phyloP scores from a whole-genome alignment of 2,329 filamentous ascomycete genomes.

The Microdochium trichocladiopsis region DNA sequence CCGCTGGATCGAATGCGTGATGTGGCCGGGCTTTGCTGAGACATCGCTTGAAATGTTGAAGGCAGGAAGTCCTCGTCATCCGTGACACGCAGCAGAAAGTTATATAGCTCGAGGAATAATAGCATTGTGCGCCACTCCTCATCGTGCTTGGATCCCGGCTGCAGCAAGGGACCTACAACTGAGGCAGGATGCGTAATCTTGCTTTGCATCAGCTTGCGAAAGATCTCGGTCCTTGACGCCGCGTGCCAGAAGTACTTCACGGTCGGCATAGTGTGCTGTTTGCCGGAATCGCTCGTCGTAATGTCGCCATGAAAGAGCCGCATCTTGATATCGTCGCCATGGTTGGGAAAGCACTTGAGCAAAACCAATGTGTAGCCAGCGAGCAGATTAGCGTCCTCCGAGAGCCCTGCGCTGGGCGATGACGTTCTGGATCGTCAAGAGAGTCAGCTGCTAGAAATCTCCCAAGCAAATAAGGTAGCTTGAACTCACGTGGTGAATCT shows the following conservation, averaged over 20 bases:
- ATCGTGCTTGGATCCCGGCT: slow-evolving; percentile 28
- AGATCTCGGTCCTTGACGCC: slow-evolving; percentile 35
- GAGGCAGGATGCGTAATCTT: slow-evolving; percentile 17
- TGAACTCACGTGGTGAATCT: slow-evolving; percentile 29
- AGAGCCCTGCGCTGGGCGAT: slow-evolving; percentile 24
- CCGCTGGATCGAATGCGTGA: slow-evolving; percentile 55
- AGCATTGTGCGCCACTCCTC: slow-evolving; percentile 85
- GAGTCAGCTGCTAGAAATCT: slow-evolving; percentile 10
- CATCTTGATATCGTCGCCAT: slow-evolving; percentile 88
- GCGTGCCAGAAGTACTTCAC: slow-evolving; percentile 81
- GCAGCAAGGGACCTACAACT: slow-evolving; percentile 15
- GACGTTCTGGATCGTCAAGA: slow-evolving; percentile 16
- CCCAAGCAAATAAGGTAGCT: slow-evolving; percentile 15
- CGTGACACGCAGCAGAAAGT: slow-evolving; percentile 84
- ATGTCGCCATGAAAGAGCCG: slow-evolving; percentile 78
- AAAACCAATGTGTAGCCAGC: slow-evolving; percentile 84
- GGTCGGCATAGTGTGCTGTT: slow-evolving; percentile 46
- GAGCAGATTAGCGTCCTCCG: slow-evolving; percentile 61
- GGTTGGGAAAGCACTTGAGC: slow-evolving; percentile 73
- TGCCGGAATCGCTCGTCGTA: slow-evolving; percentile 24
- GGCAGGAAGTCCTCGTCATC: slow-evolving; percentile 95
- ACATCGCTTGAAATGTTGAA: slow-evolving; percentile 35
- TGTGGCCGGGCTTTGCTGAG: slow-evolving; percentile 28
- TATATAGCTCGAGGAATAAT: slow-evolving; percentile 89
- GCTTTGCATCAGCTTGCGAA: slow-evolving; percentile 22